These are phyloP conservation scores for Pythium pyrilobum DNA, from an alignment of 352 stramenopile species.

Conservation along the genomic window DNA sequence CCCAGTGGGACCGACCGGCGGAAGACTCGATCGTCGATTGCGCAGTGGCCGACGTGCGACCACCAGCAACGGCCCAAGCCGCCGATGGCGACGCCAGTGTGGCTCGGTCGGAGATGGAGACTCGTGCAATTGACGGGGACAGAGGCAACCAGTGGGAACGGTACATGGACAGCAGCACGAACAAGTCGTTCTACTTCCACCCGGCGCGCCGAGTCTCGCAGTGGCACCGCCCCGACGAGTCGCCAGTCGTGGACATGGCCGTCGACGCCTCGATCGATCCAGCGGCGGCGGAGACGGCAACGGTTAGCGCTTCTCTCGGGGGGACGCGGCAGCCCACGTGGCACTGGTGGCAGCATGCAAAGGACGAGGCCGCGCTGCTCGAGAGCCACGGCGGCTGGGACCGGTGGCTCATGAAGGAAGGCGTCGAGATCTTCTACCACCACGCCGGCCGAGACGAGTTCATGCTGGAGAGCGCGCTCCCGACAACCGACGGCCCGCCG, in stretches of 20 bases:
- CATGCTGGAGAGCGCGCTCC: not conserved
- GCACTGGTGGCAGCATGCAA: not conserved
- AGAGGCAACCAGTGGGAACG: constrained; percentile 1
- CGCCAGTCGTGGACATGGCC: not conserved
- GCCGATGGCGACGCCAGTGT: no score
- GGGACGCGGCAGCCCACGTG: no score
- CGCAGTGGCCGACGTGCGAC: not conserved
- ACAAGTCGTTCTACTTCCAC: constrained; percentile 22
- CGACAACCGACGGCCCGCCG: not conserved
- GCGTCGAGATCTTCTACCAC: constrained; percentile 12
- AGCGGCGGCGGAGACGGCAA: no score
- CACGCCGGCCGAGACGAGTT: constrained; percentile 11
- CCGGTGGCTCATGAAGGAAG: constrained; percentile 4
- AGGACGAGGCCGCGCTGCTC: constrained; percentile 6
- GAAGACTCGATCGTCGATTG: not conserved
- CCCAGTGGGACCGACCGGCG: constrained; percentile 33
- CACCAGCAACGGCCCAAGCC: not conserved
- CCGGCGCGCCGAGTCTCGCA: constrained; percentile 4
- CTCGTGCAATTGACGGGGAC: not conserved
- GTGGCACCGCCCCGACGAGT: constrained; percentile 13
- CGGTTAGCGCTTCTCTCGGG: no score
- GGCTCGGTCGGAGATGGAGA: no score
- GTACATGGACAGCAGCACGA: constrained; percentile 13
- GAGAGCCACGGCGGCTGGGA: constrained; percentile 20
- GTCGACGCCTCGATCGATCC: not conserved